Evolutionary conservation across 352 stramenopile genomes (phyloP).

Genomic region (Thalassiosira mediterranea): DNA sequence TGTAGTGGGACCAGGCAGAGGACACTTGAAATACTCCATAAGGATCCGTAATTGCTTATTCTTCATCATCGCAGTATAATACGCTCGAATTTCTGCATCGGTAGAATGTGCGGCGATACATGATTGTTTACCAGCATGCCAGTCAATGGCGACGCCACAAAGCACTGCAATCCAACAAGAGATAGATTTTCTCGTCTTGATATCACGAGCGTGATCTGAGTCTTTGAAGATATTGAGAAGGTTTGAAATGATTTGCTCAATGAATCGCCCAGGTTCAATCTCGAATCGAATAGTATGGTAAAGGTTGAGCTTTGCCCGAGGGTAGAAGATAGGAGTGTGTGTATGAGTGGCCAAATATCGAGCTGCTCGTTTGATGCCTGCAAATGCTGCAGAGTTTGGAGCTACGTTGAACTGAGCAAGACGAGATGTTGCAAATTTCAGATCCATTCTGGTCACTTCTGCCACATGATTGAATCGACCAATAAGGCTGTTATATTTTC

Average conservation of each 20-base stretch:
- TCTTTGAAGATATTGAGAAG: background rate
- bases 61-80: slow-evolving; percentile 7
- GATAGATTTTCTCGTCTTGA: background rate
- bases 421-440: slow-evolving; percentile 3
- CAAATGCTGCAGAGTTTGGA: background rate
- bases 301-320: background rate
- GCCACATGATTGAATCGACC: slow-evolving; percentile 1
- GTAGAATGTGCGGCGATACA: slow-evolving; percentile 23
- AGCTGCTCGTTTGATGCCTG: background rate
- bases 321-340: slow-evolving; percentile 11
- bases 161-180: background rate
- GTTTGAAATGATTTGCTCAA: slow-evolving; percentile 8
- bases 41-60: slow-evolving; percentile 1
- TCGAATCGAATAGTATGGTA: slow-evolving; percentile 3
- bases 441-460: background rate
- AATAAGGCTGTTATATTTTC: background rate
- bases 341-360: slow-evolving; percentile 8
- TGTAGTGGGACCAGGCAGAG: background rate
- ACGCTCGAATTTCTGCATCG: slow-evolving; percentile 16
- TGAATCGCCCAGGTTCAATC: slow-evolving; percentile 3
- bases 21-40: background rate
- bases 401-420: background rate
- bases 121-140: slow-evolving; percentile 4
- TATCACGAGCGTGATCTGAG: slow-evolving; percentile 3
- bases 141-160: slow-evolving; percentile 11